A percentile compares a stretch with the other conserved stretches of the same genome.
phyloP scores from a whole-genome alignment of 306 rosid species.

The Rosa persica region DNA sequence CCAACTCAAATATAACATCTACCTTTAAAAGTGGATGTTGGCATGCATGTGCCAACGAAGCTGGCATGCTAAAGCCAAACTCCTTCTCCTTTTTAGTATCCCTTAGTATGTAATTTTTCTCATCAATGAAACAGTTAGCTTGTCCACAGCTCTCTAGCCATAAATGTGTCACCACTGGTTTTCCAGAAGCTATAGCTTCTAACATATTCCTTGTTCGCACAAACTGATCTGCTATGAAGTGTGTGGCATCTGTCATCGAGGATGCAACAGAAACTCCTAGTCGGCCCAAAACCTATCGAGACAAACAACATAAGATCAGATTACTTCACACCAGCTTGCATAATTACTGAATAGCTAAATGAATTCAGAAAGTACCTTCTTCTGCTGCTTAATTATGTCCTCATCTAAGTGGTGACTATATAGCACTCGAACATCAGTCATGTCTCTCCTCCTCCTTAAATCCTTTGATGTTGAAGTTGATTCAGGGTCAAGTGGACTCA shows the following conservation, averaged over 20 bases:
- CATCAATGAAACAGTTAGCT: conserved; percentile 86
- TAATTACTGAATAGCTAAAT: background rate
- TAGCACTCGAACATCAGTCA: conserved; percentile 65
- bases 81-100: conserved; percentile 90
- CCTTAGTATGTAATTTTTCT: conserved; percentile 70
- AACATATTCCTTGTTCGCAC: conserved; percentile 90
- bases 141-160: conserved; percentile 97
- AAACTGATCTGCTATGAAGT: conserved; percentile 85
- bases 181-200: conserved; percentile 87
- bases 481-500: conserved; percentile 43
- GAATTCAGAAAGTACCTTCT: conserved; percentile 60
- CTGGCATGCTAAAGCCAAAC: conserved; percentile 81
- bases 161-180: conserved; percentile 88
- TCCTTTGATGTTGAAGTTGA: conserved; percentile 55
- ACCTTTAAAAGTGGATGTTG: conserved; percentile 75
- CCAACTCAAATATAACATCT: conserved; percentile 8
- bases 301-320: conserved; percentile 33
- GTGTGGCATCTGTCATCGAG: conserved; percentile 83
- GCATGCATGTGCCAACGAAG: conserved; percentile 68
- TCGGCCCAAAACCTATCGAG: conserved; percentile 61
- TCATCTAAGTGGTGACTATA: conserved; percentile 82
- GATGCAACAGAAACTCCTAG: conserved; percentile 68
- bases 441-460: conserved; percentile 83
- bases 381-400: conserved; percentile 72
- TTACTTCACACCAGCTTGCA: conserved; percentile 22